Evolutionary conservation across 1,139 yeast genomes (phyloP), one percentile per base, ranked within the genome.

Genomic region (Zygosaccharomyces pseudobailii): DNA sequence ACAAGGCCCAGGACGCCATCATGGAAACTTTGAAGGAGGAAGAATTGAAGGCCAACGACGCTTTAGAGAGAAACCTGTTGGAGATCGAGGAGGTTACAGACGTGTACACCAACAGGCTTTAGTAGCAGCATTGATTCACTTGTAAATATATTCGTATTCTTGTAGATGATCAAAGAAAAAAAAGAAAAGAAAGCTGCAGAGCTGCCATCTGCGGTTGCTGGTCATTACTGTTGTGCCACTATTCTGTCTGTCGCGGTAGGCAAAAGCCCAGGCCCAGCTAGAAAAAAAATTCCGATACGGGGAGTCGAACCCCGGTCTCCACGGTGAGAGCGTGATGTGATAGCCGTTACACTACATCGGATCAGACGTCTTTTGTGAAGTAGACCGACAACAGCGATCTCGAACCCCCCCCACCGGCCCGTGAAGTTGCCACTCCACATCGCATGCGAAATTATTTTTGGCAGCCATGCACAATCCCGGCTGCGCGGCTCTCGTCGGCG

Each of bases 11-110:
- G 43, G 70, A 72, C 0, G 96, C 86, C 46, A 75, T 78, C 54
- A 67, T 72, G 53, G 82, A 82, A 4, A 74, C 72, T 9, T 75
- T 79, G 39, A 76, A 76, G 0, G 78, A 77, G 41, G 79, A 73
- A 37, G 85, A 78, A 13, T 70, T 72, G 21, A 71, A 68, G 44
- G 74, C 73, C 51, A 74, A 75, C 55, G 75, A 75, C 22, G 85
- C 82, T 60, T 78, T 89, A 32, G 66, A 84, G 40, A 72, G 68
- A 24, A 73, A 74, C 47, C 71, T 90, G 45, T 95, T 87, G 51
- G 87, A 81, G 35, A 70, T 87, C 20, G 87, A 86, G 42, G 97
- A 90, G 58, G 86, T 90, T 30, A 80, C 88, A 6, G 88, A 82
- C 54, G 80, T 86, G 52, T 87, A 86, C 68, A 72, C 78, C 56